phyloP scores from a whole-genome alignment of 2,329 filamentous ascomycete genomes.

The Phyllosticta citribraziliensis region DNA sequence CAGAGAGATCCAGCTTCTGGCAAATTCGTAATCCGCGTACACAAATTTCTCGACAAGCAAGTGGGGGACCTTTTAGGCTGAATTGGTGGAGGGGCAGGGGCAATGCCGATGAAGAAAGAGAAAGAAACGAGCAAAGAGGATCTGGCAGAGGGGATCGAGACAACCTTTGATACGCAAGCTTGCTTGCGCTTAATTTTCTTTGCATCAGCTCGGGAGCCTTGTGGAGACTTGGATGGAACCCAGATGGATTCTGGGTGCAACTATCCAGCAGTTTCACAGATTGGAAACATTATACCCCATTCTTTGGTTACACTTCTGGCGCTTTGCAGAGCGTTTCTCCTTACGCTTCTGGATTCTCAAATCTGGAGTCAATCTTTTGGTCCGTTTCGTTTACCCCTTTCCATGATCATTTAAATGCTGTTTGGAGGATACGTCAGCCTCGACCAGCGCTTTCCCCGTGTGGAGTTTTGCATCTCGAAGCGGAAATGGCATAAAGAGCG shows the following conservation, averaged over 20 bases:
- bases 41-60: not conserved
- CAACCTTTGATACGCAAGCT: not conserved
- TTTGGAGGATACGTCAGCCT: not conserved
- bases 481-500: not conserved
- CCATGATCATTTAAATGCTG: not conserved
- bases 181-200: not conserved
- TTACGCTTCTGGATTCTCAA: not conserved
- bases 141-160: not conserved
- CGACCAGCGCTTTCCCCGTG: not conserved
- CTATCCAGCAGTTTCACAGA: not conserved
- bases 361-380: not conserved
- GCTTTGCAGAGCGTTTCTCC: not conserved
- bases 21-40: not conserved
- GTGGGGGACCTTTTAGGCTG: slow-evolving; percentile 6
- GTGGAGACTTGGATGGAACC: not conserved
- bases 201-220: not conserved
- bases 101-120: not conserved
- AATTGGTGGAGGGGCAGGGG: slow-evolving; percentile 4
- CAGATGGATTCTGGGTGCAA: not conserved
- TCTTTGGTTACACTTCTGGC: not conserved
- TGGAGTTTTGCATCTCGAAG: not conserved
- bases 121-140: not conserved
- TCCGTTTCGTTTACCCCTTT: not conserved
- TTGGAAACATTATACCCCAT: slow-evolving; percentile 3
- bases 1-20: slow-evolving; percentile 2